A percentile compares a stretch with the other conserved stretches of the same genome.
Evolutionary conservation across 495 filamentous ascomycete genomes (phyloP).

Genomic region (Apodospora peruviana): DNA sequence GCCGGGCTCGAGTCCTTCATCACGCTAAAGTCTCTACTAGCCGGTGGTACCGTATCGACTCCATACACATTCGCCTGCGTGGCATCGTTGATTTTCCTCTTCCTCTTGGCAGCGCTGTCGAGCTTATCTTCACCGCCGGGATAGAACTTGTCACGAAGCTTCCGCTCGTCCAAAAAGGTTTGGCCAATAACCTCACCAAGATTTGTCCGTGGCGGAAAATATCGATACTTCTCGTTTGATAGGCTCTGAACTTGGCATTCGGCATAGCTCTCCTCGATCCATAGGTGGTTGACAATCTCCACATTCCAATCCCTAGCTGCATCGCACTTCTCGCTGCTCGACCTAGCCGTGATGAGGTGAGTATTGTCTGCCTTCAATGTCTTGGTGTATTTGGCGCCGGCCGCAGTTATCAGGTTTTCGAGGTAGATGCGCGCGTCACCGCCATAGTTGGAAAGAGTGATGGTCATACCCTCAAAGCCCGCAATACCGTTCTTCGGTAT

Average conservation of each 20-base stretch:
- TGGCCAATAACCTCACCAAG: constrained; percentile 88
- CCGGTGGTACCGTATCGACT: constrained; percentile 17
- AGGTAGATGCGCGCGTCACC: constrained; percentile 91
- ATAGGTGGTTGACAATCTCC: constrained; percentile 86
- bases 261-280: constrained; percentile 96
- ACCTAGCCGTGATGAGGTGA: constrained; percentile 87
- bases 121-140: constrained; percentile 31
- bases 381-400: constrained; percentile 84
- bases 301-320: constrained; percentile 92
- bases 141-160: constrained; percentile 30
- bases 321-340: constrained; percentile 80
- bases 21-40: constrained; percentile 25
- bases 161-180: constrained; percentile 49
- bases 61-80: constrained; percentile 33
- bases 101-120: constrained; percentile 28
- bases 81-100: constrained; percentile 33
- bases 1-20: constrained; percentile 20
- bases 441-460: constrained; percentile 92
- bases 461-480: constrained; percentile 67
- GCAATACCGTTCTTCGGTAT: constrained; percentile 67
- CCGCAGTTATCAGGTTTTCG: constrained; percentile 79
- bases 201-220: constrained; percentile 85
- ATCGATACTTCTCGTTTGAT: constrained; percentile 64
- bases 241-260: constrained; percentile 67
- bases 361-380: constrained; percentile 92